Conservation (phyloP, 306 rosid species). For the Ormosia semicastrata region DNA sequence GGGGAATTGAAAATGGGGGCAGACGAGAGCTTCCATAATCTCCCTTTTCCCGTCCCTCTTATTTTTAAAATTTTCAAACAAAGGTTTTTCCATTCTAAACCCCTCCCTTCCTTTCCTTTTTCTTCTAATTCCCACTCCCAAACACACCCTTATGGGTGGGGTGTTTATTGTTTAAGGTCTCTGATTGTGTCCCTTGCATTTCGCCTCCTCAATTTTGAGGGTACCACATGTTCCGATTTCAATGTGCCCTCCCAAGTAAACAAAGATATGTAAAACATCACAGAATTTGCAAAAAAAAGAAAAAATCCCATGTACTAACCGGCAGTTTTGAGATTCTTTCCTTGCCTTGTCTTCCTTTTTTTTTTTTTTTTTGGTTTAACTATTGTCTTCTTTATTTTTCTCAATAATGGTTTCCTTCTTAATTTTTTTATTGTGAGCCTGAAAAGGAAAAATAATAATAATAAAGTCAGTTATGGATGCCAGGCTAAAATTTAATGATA, state of each 20-base stretch:
- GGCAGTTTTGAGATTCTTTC: neutral
- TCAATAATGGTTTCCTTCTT: neutral
- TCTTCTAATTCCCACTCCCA: too few species aligned
- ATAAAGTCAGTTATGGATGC: conserved; percentile 8
- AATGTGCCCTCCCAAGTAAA: neutral
- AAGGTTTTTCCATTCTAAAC: too few species aligned
- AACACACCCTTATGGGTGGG: neutral
- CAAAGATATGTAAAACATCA: neutral
- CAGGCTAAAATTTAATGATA: conserved; percentile 28
- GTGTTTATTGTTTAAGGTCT: neutral
- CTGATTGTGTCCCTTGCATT: neutral
- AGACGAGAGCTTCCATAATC: too few species aligned
- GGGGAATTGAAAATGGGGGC: too few species aligned
- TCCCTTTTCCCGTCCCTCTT: too few species aligned
- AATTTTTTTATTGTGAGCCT: neutral
- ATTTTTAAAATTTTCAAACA: too few species aligned
- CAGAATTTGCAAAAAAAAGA: neutral
- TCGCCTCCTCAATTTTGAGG: neutral
- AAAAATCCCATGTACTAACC: neutral
- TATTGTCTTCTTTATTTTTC: neutral
- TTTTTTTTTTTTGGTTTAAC: neutral
- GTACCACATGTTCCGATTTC: neutral
- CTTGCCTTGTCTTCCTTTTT: neutral
- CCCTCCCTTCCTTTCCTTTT: too few species aligned
- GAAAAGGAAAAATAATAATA: neutral